These are phyloP conservation scores for Phytophthora pisi DNA, from an alignment of 352 stramenopile genomes.

Conservation along the genomic window DNA sequence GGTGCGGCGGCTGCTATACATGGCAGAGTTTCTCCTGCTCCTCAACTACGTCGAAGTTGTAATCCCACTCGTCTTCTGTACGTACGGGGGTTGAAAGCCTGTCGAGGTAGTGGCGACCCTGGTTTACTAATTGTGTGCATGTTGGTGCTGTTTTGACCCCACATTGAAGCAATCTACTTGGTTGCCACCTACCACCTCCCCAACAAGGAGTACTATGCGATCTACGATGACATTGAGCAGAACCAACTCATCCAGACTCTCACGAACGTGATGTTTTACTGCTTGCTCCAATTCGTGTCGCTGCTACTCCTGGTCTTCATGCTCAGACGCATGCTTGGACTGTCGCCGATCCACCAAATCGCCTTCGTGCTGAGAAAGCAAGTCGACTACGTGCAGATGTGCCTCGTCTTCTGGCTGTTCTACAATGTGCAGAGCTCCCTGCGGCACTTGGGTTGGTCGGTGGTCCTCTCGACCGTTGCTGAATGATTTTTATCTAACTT, in stretches of 20 bases:
- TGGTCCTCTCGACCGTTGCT: not conserved
- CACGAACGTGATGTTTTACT: constrained; percentile 43
- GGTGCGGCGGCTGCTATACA: constrained; percentile 15
- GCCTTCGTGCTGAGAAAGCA: constrained; percentile 51
- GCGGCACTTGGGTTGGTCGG: not conserved
- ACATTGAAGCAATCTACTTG: constrained; percentile 29
- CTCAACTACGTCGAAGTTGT: constrained; percentile 27
- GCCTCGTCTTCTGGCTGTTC: constrained; percentile 1
- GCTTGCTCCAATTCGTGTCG: constrained; percentile 37
- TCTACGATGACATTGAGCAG: constrained; percentile 18
- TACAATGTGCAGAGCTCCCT: constrained; percentile 1
- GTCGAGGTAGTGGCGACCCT: too few species aligned
- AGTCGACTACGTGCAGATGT: constrained; percentile 1
- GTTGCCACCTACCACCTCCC: constrained; percentile 31
- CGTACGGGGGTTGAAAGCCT: not conserved
- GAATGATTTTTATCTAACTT: not conserved
- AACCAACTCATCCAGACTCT: constrained; percentile 28
- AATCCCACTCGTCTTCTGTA: constrained; percentile 23
- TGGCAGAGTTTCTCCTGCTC: constrained; percentile 18
- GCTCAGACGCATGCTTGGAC: constrained; percentile 31
- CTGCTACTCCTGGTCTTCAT: constrained; percentile 31
- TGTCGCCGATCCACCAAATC: constrained; percentile 34
- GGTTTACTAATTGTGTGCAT: not conserved
- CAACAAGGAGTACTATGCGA: constrained; percentile 41
- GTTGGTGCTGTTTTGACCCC: not conserved